Base-by-base conservation (phyloP, 139 green algal species). In the Limnomonas spitsbergensis region DNA sequence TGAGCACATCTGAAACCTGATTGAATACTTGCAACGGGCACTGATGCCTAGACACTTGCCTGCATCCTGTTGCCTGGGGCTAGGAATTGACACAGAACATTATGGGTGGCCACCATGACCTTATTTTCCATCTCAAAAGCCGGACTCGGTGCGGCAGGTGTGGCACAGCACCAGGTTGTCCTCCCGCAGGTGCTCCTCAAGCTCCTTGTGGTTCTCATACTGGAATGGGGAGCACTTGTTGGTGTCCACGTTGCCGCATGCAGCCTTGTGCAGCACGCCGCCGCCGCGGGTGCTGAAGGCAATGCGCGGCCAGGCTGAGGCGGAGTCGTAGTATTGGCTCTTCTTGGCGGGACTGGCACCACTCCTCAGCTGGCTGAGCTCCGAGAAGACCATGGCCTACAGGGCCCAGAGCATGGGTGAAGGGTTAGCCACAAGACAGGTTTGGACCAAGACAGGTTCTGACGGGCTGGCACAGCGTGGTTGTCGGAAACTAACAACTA, bases 191-290 rank as follows among this genome's bases (percentile, higher is more conserved):
- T 36, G 7, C 4, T 32, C n/a, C 56, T 70, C 56, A 24, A 70
- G 56, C 14, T 70, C 56, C 56, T 70, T 32, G 14, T 24, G 14
- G 14, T 24, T 14, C 14, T 37, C 9, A 20, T 70, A 70, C 56
- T 70, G 14, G 29, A 70, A 70, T 4, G 56, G 9, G n/a, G 29
- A 14, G 29, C 56, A 70, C 56, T 70, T 70, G 56, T 4, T 70
- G 56, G 56, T 70, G 56, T 70, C 56, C 56, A 70, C 7, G 27
- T 38, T 70, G 29, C 56, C 56, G 29, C 56, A 70, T 32, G 56
- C 56, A 24, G 56, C 9, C 4, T 32, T 70, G 29, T 70, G 56
- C 56, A 70, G 56, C 29, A 70, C 29, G 14, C 7, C 4, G 27
- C 56, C 56, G 29, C 56, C 56, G 4, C 56, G 9, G 14, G 24